Conservation (phyloP, 2,329 filamentous ascomycete genomes). For the Clarireedia monteithiana region DNA sequence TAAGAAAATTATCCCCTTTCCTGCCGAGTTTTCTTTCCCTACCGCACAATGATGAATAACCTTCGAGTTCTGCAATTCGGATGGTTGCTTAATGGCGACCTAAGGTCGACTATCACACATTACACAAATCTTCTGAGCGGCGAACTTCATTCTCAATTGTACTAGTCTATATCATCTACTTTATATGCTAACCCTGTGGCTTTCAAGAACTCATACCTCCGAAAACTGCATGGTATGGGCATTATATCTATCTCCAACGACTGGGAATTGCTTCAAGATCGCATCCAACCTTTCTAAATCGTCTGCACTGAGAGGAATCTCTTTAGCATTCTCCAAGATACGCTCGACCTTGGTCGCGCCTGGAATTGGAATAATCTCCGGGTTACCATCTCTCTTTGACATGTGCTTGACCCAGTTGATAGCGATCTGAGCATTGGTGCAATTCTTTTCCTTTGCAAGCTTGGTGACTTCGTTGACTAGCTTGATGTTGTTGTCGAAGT, state of each 20-base stretch:
- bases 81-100: constrained; percentile 14
- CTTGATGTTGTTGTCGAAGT: constrained; percentile 56
- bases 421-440: constrained; percentile 56
- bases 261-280: constrained; percentile 40
- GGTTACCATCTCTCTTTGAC: constrained; percentile 25
- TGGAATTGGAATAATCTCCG: constrained; percentile 55
- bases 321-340: constrained; percentile 51
- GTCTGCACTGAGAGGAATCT: constrained; percentile 40
- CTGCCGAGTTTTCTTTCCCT: background rate
- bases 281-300: constrained; percentile 45
- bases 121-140: constrained; percentile 19
- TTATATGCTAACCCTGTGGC: background rate
- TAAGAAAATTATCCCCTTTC: background rate
- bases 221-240: background rate
- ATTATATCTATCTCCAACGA: constrained; percentile 42
- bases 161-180: background rate
- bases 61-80: constrained; percentile 28
- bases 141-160: background rate
- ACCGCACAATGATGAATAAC: constrained; percentile 21
- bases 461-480: constrained; percentile 50
- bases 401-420: constrained; percentile 44
- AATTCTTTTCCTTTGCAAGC: constrained; percentile 52
- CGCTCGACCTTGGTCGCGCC: constrained; percentile 50
- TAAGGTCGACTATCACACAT: constrained; percentile 25
- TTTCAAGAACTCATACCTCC: background rate